Conservation (phyloP, 352 stramenopile species). For the Thalassiosira delicatula region DNA sequence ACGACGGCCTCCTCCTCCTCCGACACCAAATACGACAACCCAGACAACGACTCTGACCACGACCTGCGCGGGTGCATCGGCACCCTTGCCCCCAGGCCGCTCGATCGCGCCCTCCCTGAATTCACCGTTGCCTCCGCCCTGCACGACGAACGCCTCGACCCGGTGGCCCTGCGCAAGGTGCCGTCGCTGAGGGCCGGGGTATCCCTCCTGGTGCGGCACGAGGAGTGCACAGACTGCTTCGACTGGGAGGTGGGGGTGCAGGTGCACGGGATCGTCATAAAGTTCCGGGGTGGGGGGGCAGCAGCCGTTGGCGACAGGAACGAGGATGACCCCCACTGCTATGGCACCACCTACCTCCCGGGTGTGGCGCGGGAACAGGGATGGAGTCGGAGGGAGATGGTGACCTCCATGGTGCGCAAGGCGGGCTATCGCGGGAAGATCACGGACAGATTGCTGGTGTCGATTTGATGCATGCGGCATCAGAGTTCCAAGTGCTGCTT, state of each 20-base stretch:
- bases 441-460: slow-evolving; percentile 45
- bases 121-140: slow-evolving; percentile 77
- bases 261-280: slow-evolving; percentile 81
- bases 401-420: slow-evolving; percentile 76
- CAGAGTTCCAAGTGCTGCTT: slow-evolving; percentile 76
- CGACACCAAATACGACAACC: no score
- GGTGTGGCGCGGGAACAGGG: slow-evolving; percentile 76
- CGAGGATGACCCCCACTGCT: not conserved
- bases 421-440: slow-evolving; percentile 70
- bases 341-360: slow-evolving; percentile 74
- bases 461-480: slow-evolving; percentile 77
- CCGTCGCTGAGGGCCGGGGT: slow-evolving; percentile 69
- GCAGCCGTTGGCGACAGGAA: slow-evolving; percentile 1
- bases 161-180: slow-evolving; percentile 70
- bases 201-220: slow-evolving; percentile 78
- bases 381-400: slow-evolving; percentile 66
- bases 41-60: slow-evolving; percentile 46
- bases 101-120: slow-evolving; percentile 63
- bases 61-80: slow-evolving; percentile 81
- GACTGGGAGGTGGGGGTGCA: slow-evolving; percentile 83
- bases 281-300: slow-evolving; percentile 40
- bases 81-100: slow-evolving; percentile 54
- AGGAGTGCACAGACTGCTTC: slow-evolving; percentile 68
- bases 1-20: no score
- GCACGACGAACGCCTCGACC: slow-evolving; percentile 73